Base-by-base conservation (phyloP, 805 yeast species). In the Ogataea nitratoaversa region DNA sequence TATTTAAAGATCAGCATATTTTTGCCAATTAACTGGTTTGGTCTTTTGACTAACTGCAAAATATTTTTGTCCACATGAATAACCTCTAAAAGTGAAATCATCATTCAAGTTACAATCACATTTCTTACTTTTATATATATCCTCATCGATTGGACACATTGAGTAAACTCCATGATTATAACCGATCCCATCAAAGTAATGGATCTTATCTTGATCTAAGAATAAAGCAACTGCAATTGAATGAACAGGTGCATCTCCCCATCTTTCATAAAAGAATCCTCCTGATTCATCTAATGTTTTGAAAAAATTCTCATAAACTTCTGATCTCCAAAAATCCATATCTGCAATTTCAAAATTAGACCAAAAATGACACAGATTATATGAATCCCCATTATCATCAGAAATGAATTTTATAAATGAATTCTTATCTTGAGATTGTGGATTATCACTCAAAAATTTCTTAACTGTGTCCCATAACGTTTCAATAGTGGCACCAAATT, bases 231-330 rank as follows among this genome's bases (percentile, higher is more conserved):
- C 84, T 5, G 85, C 95, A 37, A 86, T 71, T 1, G 95, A 76
- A 63, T 86, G 95, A n/a, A 86, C 76, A 3, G 95, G 95, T 0
- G 95, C 95, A 63, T 87, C 96, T 17, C 96, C 96, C 95, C 95
- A 87, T 49, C 96, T 71, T 65, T 87, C 93, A 56, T 84, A 84
- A 59, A 77, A 85, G 59, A 85, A 85, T 1, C 95, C 95, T 42
- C 95, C 95, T 3, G 74, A 59, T 34, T 60, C 44, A 56, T 85
- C 95, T 33, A 85, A 65, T 56, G 66, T 65, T 18, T 82, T 67
- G 57, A 84, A 84, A 62, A 74, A 83, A 8, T 71, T 67, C 33
- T 70, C 66, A 62, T 83, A 84, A 17, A 72, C 68, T 28, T 69
- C 60, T 0, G 77, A 66, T 48, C 88, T 67, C 75, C 80, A 81